Evolutionary conservation across 257 asterid species (phyloP), one percentile per base, ranked within the genome.

Genomic region (Fraxinus cuspidata): DNA sequence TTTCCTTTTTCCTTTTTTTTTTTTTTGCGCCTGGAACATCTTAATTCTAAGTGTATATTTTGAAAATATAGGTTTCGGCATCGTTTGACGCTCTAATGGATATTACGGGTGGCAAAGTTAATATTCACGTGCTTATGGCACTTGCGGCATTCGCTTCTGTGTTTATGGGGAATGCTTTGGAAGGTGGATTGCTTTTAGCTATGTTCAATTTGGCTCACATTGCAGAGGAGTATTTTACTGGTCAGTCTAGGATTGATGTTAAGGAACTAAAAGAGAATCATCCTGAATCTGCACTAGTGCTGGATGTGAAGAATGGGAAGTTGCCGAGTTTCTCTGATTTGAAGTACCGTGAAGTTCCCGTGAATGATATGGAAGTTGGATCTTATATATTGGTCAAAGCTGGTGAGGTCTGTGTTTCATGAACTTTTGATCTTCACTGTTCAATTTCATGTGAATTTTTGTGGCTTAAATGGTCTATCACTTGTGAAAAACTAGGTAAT

Each of bases 131-230:
- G 69, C 86, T 96, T 27, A 96, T 96, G 99, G 99, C 99, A 16
- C 89, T 96, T 82, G 98, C 99, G 63, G 99, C 94, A 75, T 96
- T 96, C 81, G 99, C 99, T 2, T 96, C 99, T 0, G 91, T 93
- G 79, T 90, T 92, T 71, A 89, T 96, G 98, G 98, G 99, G 77
- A 96, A 96, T 49, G 77, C 88, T 53, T 85, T 93, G 89, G 99
- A 96, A 84, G 99, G 99, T 81, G 99, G 99, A 74, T 80, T 96
- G 90, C 98, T 96, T 83, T 86, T 96, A 27, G 95, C 98, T 8
- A 96, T 96, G 99, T 96, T 96, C 78, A 96, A 93, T 83, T 85
- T 96, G 88, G 96, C 99, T 58, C 99, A 96, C 81, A 96, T 96
- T 70, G 97, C 99, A 51, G 99, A 96, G 87, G 99, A 96, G 83